A percentile compares a stretch with the other conserved stretches of the same genome.
Evolutionary conservation across 805 yeast genomes (phyloP).

Genomic region (Ogataea degrootiae): DNA sequence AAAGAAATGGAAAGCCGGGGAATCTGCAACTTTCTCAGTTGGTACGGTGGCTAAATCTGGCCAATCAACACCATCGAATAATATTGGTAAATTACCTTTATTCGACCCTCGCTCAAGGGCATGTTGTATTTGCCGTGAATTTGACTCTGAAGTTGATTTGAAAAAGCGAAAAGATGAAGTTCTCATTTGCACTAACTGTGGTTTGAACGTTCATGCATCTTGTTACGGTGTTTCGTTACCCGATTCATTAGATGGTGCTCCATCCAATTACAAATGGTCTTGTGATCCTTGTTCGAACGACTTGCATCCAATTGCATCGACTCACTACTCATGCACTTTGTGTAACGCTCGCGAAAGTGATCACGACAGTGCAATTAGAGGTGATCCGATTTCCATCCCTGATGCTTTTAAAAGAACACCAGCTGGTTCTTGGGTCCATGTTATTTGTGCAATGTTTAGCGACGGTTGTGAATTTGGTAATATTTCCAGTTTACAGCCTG

Average conservation of each 20-base stretch:
- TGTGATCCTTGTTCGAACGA: conserved; percentile 80
- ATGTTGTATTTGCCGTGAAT: conserved; percentile 56
- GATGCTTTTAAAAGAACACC: conserved; percentile 68
- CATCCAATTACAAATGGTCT: conserved; percentile 50
- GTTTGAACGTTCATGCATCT: conserved; percentile 59
- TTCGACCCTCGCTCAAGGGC: conserved; percentile 28
- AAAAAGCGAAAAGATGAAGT: conserved; percentile 33
- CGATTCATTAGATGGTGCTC: conserved; percentile 5
- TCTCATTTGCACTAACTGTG: conserved; percentile 60
- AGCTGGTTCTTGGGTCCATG: conserved; percentile 74
- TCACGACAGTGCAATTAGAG: conserved; percentile 40
- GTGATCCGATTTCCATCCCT: conserved; percentile 39
- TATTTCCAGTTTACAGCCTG: conserved; percentile 40
- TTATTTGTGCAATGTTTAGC: conserved; percentile 60
- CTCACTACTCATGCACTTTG: conserved; percentile 58
- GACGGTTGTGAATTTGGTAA: conserved; percentile 42
- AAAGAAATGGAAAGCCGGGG: conserved; percentile 10
- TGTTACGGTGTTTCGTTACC: conserved; percentile 55
- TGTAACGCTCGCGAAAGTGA: conserved; percentile 55
- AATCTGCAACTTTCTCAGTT: neutral
- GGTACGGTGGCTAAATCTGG: neutral
- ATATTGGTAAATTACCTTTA: conserved; percentile 10
- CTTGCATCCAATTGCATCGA: conserved; percentile 51
- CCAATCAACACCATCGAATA: neutral
- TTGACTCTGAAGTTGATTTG: conserved; percentile 11